These are phyloP conservation scores for Plasmopara viticola DNA, from an alignment of 352 stramenopile genomes.

Conservation along the genomic window DNA sequence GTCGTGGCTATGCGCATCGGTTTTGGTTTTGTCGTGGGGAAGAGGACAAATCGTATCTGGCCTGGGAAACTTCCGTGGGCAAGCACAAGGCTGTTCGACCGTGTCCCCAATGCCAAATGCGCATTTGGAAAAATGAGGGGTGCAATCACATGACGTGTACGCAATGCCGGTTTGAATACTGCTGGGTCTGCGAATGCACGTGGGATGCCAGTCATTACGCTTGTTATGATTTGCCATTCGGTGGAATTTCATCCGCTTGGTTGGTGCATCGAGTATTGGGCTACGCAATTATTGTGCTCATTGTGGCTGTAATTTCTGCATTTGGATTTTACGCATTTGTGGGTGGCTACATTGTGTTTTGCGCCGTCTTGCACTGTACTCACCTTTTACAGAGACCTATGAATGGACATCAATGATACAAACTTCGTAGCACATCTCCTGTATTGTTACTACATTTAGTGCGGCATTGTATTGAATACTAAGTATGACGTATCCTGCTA, in stretches of 20 bases:
- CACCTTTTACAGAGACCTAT: slow-evolving; percentile 5
- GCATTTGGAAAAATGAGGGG: slow-evolving; percentile 74
- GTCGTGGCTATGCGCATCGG: slow-evolving; percentile 41
- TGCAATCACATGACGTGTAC: slow-evolving; percentile 72
- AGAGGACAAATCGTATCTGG: slow-evolving; percentile 48
- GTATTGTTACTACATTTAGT: too few species aligned
- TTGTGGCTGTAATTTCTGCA: slow-evolving; percentile 44
- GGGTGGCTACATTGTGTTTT: slow-evolving; percentile 33
- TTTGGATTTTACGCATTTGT: slow-evolving; percentile 56
- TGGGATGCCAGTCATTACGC: slow-evolving; percentile 65
- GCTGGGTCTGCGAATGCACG: slow-evolving; percentile 52
- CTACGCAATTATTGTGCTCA: slow-evolving; percentile 41
- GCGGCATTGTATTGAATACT: too few species aligned
- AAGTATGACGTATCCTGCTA: too few species aligned
- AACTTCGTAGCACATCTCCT: too few species aligned
- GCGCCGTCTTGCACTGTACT: slow-evolving; percentile 15
- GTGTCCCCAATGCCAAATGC: slow-evolving; percentile 57
- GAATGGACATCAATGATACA: not conserved
- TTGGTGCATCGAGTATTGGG: slow-evolving; percentile 36
- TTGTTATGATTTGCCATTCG: slow-evolving; percentile 58
- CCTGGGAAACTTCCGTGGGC: slow-evolving; percentile 57
- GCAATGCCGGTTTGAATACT: slow-evolving; percentile 58
- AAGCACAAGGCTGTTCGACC: slow-evolving; percentile 40
- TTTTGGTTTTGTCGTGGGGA: slow-evolving; percentile 50
- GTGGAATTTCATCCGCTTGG: slow-evolving; percentile 26